Base-by-base conservation (phyloP, 768 basidiomycete species). In the Russula virescens region DNA sequence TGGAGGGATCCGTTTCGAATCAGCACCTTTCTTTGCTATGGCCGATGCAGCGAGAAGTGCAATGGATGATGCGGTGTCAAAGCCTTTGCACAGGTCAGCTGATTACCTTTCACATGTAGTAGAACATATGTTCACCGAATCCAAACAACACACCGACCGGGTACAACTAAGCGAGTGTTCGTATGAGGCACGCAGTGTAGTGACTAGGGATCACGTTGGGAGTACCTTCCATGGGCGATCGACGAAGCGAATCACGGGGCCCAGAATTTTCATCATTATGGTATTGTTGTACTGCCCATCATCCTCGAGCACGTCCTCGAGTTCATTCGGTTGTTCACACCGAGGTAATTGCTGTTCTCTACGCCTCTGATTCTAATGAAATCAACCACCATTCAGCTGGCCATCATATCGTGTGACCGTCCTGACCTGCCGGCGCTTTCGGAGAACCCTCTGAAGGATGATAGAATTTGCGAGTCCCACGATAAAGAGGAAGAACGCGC, bases 1-100 rank as follows among this genome's bases (percentile, higher is more conserved):
- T 0, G 86, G 76, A 8, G 80, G 74, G 55, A 94, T 86, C 11
- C 77, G 70, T 23, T 74, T 73, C 1, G 84, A 83, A 60, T 82
- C 74, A 0, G 79, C 69, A 5, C 77, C 77, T 64, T 79, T 79
- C 65, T 83, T 85, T 6, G 91, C 91, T 28, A 94, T 74, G 0
- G 89, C 92, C 13, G 94, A 91, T n/a, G 93, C 76, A 21, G 88
- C 88, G 1, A 97, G 80, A 16, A 95, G 77, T 6, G 92, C 91
- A 55, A 95, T 89, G 0, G 91, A 93, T 5, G 92, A 93, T 6
- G 93, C 89, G 0, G 94, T 97, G 69, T 97, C 94, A 70, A 96
- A 94, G 2, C 91, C 91, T 61, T 38, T 46, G 11, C 28, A 35
- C 18, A 16, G n/a, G 18, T 49, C 34, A 50, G 31, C 23, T 26